Base-by-base conservation (phyloP, 768 basidiomycete genomes). In the Boletus rubroflammeus region DNA sequence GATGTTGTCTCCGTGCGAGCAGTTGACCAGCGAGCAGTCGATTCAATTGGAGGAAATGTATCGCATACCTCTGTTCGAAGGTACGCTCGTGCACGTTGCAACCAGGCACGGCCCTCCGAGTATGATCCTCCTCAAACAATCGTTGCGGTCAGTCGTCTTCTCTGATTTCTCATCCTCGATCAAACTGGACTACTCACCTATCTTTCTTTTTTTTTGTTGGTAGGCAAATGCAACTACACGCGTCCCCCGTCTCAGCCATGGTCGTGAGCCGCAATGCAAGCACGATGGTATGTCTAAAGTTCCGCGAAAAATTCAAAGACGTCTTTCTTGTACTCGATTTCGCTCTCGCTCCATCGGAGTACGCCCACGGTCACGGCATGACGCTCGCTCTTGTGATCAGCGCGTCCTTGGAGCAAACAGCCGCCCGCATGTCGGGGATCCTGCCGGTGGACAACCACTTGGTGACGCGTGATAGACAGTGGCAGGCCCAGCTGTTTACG, bases 301-400 rank as follows among this genome's bases (percentile, higher is more conserved):
- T 75, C 25, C 60, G 57, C 19, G 64, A 63, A 25, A 56, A 54
- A 10, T 42, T 53, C 25, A 56, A 57, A 13, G 67, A 73, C 39
- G 61, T 83, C 40, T 86, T 81, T 63, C 69, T 81, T 17, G 72
- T 84, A 25, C 85, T 88, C 60, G 85, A 88, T 64, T 82, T 85
- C 14, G 79, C 80, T 58, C 75, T 79, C 9, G 73, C 78, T 4
- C 73, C 31, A 5, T 23, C 76, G 0, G 71, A 69, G 38, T 74
- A 82, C 56, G 75, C 79, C 0, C 43, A 36, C 11, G 8, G 21
- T 4, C 36, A 17, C 2, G 39, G 34, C 6, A 53, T 73, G 34
- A 79, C 79, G 13, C 78, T 81, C 19, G 78, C 78, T 0, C 78
- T 86, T 56, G 77, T 80, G 36, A 65, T 86, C 55, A 79, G 68